Base-by-base conservation (phyloP, 2,329 filamentous ascomycete genomes). In the Pseudocercospora cruenta region DNA sequence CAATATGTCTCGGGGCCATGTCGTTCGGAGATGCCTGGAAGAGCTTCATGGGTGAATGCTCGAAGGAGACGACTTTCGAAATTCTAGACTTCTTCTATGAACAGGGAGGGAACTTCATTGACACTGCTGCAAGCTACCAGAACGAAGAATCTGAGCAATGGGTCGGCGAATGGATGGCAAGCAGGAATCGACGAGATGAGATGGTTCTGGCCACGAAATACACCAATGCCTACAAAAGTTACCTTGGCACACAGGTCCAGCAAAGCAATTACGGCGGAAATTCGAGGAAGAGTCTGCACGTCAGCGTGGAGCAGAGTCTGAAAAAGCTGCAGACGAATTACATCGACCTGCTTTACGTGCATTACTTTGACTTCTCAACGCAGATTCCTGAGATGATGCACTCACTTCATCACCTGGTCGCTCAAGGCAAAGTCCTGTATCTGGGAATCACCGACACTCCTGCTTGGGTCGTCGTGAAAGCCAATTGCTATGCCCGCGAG, bases 331-430 rank as follows among this genome's bases (percentile, higher is more conserved):
- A 88, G 77, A 91, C 89, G 0, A 82, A 85, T 60, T 92, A 92
- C 73, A 87, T 92, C 64, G 90, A 92, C 72, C 72, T 64, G 16
- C 67, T 75, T 9, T 76, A 75, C 59, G 69, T 76, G 7, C 80
- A 82, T 67, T 73, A 78, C 53, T 80, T 78, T 78, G 64, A 67
- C 57, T 67, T 63, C 26, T 55, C 58, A 19, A 63, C 64, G 24
- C 84, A 83, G 0, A 86, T 91, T 53, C 81, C 84, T 0, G 88
- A 92, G 72, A 58, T 91, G 58, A 92, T 92, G 89, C 86, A 90
- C 63, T 84, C 84, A 0, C 81, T 91, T 51, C 89, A 91, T 73
- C 79, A 83, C 22, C 79, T 90, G 14, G 87, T 91, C 0, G 65
- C 75, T 0, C 74, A 82, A 4, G 87, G 88, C 19, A 90, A 91